Evolutionary conservation across 2,329 filamentous ascomycete genomes (phyloP).

Genomic region (Aspergillus phoenicis): DNA sequence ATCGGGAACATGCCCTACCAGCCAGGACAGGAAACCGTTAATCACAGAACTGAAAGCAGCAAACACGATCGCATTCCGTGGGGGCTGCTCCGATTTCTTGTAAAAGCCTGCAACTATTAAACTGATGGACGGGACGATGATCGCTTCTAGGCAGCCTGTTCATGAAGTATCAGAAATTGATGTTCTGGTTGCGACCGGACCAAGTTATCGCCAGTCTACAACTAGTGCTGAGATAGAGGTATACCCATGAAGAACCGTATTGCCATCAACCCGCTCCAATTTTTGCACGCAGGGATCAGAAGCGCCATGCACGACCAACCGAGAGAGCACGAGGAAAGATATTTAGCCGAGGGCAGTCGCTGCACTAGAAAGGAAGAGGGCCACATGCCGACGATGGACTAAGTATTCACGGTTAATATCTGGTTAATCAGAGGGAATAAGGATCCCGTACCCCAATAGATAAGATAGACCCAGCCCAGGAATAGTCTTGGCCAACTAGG

Average conservation of each 20-base stretch:
- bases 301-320: slow-evolving; percentile 55
- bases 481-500: slow-evolving; percentile 54
- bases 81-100: slow-evolving; percentile 41
- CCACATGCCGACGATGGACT: slow-evolving; percentile 52
- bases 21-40: slow-evolving; percentile 49
- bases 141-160: slow-evolving; percentile 35
- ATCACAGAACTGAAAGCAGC: slow-evolving; percentile 37
- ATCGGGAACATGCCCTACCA: slow-evolving; percentile 56
- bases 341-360: slow-evolving; percentile 51
- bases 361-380: slow-evolving; percentile 48
- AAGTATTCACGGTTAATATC: slow-evolving; percentile 15
- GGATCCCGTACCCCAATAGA: slow-evolving; percentile 24
- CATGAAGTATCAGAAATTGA: too few relatives aligned
- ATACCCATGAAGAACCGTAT: slow-evolving; percentile 41
- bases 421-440: too few relatives aligned
- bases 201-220: not conserved
- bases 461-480: slow-evolving; percentile 47
- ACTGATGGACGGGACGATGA: slow-evolving; percentile 38
- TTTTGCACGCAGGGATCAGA: slow-evolving; percentile 54
- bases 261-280: slow-evolving; percentile 48
- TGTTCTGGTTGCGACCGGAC: too few relatives aligned
- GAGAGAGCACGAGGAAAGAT: slow-evolving; percentile 56
- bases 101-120: slow-evolving; percentile 44
- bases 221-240: not conserved
- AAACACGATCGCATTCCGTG: slow-evolving; percentile 42